Percentiles rank a stretch among this genome's conserved stretches.
Conservation (phyloP, 2,329 filamentous ascomycete genomes). For the Colletotrichum somersetense region DNA sequence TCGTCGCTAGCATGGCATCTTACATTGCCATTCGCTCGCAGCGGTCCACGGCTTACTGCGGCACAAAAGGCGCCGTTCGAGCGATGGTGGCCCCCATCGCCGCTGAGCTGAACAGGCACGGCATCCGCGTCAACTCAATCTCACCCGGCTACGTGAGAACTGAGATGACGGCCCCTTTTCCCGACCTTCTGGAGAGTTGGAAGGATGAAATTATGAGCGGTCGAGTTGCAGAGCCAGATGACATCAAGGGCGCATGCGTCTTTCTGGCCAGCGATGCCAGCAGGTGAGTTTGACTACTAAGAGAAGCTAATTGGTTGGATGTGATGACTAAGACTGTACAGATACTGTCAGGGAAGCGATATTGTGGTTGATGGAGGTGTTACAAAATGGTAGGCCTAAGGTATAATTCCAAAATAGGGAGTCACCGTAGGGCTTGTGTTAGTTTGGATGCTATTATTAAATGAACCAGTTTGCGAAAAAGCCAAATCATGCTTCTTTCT, state of each 20-base stretch:
- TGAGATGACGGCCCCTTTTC: slow-evolving; percentile 52
- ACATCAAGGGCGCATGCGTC: slow-evolving; percentile 62
- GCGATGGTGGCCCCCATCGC: slow-evolving; percentile 41
- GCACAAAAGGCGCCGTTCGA: slow-evolving; percentile 39
- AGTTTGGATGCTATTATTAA: background rate
- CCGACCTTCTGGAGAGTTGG: slow-evolving; percentile 61
- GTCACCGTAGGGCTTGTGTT: background rate
- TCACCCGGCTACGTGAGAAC: slow-evolving; percentile 41
- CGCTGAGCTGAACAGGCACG: slow-evolving; percentile 29
- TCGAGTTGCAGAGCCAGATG: slow-evolving; percentile 61
- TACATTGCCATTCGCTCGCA: slow-evolving; percentile 64
- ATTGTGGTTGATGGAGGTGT: background rate
- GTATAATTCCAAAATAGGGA: background rate
- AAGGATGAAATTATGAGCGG: slow-evolving; percentile 63
- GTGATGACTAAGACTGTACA: background rate
- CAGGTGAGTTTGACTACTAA: slow-evolving; percentile 50
- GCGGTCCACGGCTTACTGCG: slow-evolving; percentile 51
- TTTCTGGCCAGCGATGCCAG: slow-evolving; percentile 63
- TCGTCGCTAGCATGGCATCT: slow-evolving; percentile 66
- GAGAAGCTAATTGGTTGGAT: background rate
- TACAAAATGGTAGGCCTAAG: background rate
- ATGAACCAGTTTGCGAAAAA: background rate
- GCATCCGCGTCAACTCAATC: slow-evolving; percentile 39
- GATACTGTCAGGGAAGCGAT: background rate
- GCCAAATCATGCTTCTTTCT: background rate